Base-by-base conservation (phyloP, 345 rosid genomes). In the Eucalyptus victrix region DNA sequence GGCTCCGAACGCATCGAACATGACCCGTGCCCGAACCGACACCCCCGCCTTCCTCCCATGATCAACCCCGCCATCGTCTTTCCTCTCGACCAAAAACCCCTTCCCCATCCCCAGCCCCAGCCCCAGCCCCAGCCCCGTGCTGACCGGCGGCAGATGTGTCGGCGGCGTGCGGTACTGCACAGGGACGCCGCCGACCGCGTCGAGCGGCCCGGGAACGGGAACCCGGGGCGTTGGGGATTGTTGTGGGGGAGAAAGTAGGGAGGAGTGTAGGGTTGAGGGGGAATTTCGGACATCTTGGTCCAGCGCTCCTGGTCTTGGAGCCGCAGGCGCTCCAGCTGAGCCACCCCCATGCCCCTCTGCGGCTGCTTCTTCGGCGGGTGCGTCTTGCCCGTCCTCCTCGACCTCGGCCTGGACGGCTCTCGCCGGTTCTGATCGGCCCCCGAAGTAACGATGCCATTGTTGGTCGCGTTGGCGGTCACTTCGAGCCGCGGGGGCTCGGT, bases 261-360 rank as follows among this genome's bases (percentile, higher is more conserved):
- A 30, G 40, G 47, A 17, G 51, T n/a, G 17, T 80, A 19, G 21
- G 32, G 53, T 24, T 16, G 89, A 40, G 65, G 89, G 54, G 65
- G 89, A 10, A 87, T 58, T 80, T 91, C 95, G 17, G 90, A 86
- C 86, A 91, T 87, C n/a, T 87, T 93, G 89, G 91, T 94, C 88
- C 90, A 91, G 42, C 67, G 51, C 88, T 95, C 95, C 50, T 95
- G 94, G 19, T 95, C 95, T 81, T 95, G 94, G 14, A 56, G 47
- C 91, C 93, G 92, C 19, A 89, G 53, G 3, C 89, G 90, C 93
- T 97, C 99, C 13, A 97, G 97, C 90, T 94, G 92, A 32, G 94
- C 98, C 56, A 97, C 95, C 12, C 99, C 99, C 96, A 95, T 95
- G 7, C 99, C 99, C 90, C 99, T 94, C 88, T 89, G 94, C 2